phyloP scores from a whole-genome alignment of 495 filamentous ascomycete genomes.

The Penicillium riverlandense region DNA sequence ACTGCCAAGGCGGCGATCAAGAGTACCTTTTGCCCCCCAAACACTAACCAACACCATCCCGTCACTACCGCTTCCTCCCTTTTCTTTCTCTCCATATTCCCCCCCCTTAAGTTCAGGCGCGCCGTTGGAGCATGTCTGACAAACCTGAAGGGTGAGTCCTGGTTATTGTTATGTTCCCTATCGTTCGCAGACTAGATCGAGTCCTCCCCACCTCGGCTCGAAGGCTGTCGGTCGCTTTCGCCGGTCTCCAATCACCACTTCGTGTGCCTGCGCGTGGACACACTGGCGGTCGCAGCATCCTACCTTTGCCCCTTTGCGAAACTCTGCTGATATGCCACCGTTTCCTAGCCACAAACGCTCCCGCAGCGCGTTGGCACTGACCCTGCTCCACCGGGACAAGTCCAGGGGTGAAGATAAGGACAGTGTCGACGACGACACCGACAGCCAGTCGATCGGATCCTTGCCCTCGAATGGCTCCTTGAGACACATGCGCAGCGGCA shows the following conservation, averaged over 20 bases:
- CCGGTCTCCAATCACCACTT: not conserved
- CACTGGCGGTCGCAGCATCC: not conserved
- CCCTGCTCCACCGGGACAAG: conserved; percentile 46
- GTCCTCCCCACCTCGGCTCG: too few species aligned
- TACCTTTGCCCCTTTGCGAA: conserved; percentile 10
- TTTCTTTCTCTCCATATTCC: not conserved
- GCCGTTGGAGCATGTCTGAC: conserved; percentile 16
- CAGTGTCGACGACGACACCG: conserved; percentile 18
- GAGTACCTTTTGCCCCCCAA: conserved; percentile 3
- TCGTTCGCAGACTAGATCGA: too few species aligned
- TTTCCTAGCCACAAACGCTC: conserved; percentile 46
- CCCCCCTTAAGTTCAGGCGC: not conserved
- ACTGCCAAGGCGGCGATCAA: conserved; percentile 12
- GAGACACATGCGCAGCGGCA: conserved; percentile 23
- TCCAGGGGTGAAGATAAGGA: conserved; percentile 29
- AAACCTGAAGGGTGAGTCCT: conserved; percentile 21
- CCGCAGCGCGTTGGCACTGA: conserved; percentile 43
- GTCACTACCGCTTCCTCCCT: not conserved
- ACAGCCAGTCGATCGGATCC: conserved; percentile 24
- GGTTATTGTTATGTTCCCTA: too few species aligned
- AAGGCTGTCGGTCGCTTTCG: not conserved
- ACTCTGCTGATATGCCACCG: conserved; percentile 20
- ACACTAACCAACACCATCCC: not conserved
- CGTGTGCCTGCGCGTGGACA: too few species aligned
- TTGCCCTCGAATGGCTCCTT: conserved; percentile 19